Percentiles rank a stretch among this genome's conserved stretches.
phyloP scores from a whole-genome alignment of 2,329 filamentous ascomycete genomes.

The Dothideomycetes sp. region DNA sequence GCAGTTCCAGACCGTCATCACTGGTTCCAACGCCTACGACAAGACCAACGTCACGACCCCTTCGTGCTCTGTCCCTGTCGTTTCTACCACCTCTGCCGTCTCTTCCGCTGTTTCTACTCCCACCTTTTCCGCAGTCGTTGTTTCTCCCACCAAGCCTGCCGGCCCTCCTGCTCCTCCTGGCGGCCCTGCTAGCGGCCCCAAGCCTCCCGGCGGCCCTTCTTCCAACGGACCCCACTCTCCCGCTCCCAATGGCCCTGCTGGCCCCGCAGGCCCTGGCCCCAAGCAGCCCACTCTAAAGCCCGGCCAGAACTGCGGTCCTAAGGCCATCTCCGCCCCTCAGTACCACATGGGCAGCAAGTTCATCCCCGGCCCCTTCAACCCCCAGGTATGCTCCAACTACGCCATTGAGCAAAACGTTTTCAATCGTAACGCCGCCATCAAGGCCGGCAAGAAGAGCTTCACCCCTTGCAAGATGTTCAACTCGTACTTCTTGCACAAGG shows the following conservation, averaged over 20 bases:
- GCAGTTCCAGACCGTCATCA: conserved; percentile 23
- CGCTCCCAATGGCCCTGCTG: too few relatives aligned
- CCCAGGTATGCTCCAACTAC: conserved; percentile 20
- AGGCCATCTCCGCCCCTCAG: conserved; percentile 15
- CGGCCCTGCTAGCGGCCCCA: too few relatives aligned
- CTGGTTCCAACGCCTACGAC: conserved; percentile 21
- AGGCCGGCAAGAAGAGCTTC: conserved; percentile 16
- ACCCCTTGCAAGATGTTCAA: conserved; percentile 25
- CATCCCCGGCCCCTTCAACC: conserved; percentile 27
- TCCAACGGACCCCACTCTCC: too few relatives aligned
- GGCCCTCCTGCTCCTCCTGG: too few relatives aligned
- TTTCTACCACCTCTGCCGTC: background rate
- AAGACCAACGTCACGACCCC: conserved; percentile 18
- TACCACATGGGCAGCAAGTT: conserved; percentile 22
- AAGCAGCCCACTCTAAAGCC: conserved; percentile 17
- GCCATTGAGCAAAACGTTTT: conserved; percentile 14
- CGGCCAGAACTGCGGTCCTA: conserved; percentile 16
- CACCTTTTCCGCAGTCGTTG: background rate
- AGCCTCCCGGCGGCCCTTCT: too few relatives aligned
- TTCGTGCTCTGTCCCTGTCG: conserved; percentile 2
- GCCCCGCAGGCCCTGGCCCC: too few relatives aligned
- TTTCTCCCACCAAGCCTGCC: too few relatives aligned
- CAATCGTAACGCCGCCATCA: conserved; percentile 19
- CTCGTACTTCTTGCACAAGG: conserved; percentile 23
- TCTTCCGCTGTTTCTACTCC: background rate